phyloP scores from a whole-genome alignment of 306 rosid genomes.

The Sphenostylis stenocarpa region DNA sequence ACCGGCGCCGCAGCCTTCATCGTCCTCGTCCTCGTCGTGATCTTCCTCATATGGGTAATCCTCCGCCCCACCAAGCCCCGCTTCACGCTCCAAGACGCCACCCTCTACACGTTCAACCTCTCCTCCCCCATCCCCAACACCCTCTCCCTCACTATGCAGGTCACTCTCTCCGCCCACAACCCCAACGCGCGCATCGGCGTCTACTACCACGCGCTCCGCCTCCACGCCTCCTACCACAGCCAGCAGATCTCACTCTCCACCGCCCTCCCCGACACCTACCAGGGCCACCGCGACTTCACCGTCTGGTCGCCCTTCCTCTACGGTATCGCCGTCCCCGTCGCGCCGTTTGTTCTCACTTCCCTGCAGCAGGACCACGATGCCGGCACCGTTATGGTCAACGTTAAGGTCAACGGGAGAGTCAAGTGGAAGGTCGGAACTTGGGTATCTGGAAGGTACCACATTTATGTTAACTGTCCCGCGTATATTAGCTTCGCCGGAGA shows the following conservation, averaged over 20 bases:
- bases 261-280: conserved; percentile 53
- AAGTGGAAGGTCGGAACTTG: conserved; percentile 84
- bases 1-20: neutral
- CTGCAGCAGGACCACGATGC: conserved; percentile 52
- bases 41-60: conserved; percentile 59
- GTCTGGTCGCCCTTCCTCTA: conserved; percentile 75
- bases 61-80: conserved; percentile 63
- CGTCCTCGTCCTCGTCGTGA: conserved; percentile 31
- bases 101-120: conserved; percentile 59
- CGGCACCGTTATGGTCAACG: conserved; percentile 45
- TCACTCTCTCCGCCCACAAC: conserved; percentile 58
- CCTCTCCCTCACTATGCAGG: conserved; percentile 50
- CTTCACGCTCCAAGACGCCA: conserved; percentile 69
- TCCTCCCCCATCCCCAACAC: conserved; percentile 42
- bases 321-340: conserved; percentile 52
- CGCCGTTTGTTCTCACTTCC: conserved; percentile 41
- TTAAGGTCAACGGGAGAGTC: conserved; percentile 59
- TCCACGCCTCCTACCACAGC: conserved; percentile 54
- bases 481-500: conserved; percentile 47
- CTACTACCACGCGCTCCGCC: conserved; percentile 46
- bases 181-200: conserved; percentile 64
- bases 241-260: conserved; percentile 64
- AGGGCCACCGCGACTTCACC: conserved; percentile 59
- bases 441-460: conserved; percentile 62
- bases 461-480: conserved; percentile 74